Evolutionary conservation across 2,329 filamentous ascomycete species (phyloP).

Genomic region (Colletotrichum tofieldiae): DNA sequence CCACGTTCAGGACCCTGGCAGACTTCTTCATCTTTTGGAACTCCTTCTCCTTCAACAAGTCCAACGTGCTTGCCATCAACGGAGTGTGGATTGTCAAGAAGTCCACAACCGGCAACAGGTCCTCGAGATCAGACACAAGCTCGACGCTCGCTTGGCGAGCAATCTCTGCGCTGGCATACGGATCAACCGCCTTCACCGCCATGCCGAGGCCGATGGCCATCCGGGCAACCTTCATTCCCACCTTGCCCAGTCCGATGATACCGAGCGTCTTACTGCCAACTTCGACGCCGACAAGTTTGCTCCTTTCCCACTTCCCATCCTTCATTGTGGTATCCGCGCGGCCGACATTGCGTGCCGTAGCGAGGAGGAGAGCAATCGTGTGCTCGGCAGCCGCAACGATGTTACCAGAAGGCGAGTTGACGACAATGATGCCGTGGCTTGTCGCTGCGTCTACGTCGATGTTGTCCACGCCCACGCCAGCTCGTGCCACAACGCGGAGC

Average conservation of each 20-base stretch:
- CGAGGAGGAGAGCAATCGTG: constrained; percentile 81
- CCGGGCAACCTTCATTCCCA: constrained; percentile 85
- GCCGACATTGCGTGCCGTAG: constrained; percentile 81
- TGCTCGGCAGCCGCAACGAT: constrained; percentile 87
- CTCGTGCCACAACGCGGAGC: constrained; percentile 84
- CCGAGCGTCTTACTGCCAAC: constrained; percentile 83
- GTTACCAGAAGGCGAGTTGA: constrained; percentile 86
- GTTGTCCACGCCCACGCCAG: constrained; percentile 88
- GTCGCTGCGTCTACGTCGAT: constrained; percentile 84
- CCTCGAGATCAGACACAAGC: constrained; percentile 70
- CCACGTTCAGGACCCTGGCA: constrained; percentile 84
- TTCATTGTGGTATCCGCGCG: constrained; percentile 80
- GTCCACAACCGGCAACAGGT: constrained; percentile 77
- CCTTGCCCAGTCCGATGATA: constrained; percentile 86
- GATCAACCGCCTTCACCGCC: constrained; percentile 82
- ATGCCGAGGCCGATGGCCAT: constrained; percentile 85
- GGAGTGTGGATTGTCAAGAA: constrained; percentile 89
- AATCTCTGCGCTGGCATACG: constrained; percentile 82
- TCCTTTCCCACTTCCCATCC: constrained; percentile 81
- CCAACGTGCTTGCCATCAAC: constrained; percentile 81
- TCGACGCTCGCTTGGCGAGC: constrained; percentile 78
- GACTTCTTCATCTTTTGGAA: constrained; percentile 80
- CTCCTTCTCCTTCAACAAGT: constrained; percentile 79
- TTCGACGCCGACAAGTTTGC: constrained; percentile 82
- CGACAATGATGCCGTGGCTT: constrained; percentile 81